Evolutionary conservation across 768 basidiomycete genomes (phyloP), one percentile per base, ranked within the genome.

Genomic region (Podaxis sp.): DNA sequence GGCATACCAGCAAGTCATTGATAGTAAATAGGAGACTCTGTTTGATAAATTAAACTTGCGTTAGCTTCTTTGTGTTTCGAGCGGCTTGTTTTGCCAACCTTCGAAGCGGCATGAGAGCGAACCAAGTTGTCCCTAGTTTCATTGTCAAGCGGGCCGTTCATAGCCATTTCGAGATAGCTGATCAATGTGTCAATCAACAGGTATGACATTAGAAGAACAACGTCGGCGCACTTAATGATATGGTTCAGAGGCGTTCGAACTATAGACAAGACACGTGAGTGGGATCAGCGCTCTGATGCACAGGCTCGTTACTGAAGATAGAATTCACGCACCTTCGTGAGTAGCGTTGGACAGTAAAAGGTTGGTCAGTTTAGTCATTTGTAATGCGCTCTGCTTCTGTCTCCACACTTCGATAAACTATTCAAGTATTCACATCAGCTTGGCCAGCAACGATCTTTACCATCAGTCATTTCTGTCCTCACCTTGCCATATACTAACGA

Each of bases 361-460:
- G 58, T 87, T 89, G 2, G 90, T 91, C 24, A 93, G 74, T 70
- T 87, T 88, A 38, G 86, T 92, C 4, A 84, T 84, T 64, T 89
- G 84, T 62, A 90, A 69, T 2, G 89, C 90, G 44, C 76, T 83
- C 71, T 93, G 89, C 71, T 91, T 92, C 72, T 93, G 87, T 65
- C 91, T 75, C 91, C 91, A 93, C 6, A 92, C 91, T 69, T 90
- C 89, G 65, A 93, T 92, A 77, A 92, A 93, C 84, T 89, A 62
- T 15, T n/a, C n/a, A 22, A 55, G 60, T 28, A 15, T 22, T 46
- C 44, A 54, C 22, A 58, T 63, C 20, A 64, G 22, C 51, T 20
- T 11, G 7, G 8, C 20, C 12, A 33, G 30, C 7, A 22, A 41
- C 33, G 36, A 56, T 38, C 46, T 15, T 38, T 11, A 1, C 13